A percentile compares a stretch with the other conserved stretches of the same genome.
These are phyloP conservation scores for Nakaseomyces bracarensis DNA, from an alignment of 1,139 yeast species.

Conservation along the genomic window DNA sequence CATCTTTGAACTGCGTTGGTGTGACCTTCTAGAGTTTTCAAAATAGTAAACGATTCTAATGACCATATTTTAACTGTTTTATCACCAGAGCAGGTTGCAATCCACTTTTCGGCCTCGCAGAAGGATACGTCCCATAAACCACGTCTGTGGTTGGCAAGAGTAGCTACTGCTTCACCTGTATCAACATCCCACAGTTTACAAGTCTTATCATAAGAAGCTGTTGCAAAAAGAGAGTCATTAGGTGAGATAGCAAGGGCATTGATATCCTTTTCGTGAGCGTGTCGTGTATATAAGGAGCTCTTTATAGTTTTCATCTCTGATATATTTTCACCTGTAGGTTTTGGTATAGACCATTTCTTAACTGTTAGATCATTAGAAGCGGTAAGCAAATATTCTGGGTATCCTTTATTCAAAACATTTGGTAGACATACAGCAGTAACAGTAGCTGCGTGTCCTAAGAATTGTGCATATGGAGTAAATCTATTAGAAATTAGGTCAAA, in stretches of 20 bases:
- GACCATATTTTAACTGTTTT: constrained; percentile 88
- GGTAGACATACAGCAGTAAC: constrained; percentile 79
- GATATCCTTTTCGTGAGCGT: constrained; percentile 95
- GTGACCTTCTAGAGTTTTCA: constrained; percentile 87
- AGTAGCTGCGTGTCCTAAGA: constrained; percentile 80
- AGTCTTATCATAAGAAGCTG: constrained; percentile 92
- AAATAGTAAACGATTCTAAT: constrained; percentile 62
- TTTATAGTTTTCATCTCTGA: constrained; percentile 33
- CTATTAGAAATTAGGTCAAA: constrained; percentile 36
- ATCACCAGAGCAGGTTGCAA: constrained; percentile 84
- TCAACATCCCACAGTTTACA: constrained; percentile 83
- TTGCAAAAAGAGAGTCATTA: constrained; percentile 77
- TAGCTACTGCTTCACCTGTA: constrained; percentile 76
- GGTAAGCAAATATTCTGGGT: constrained; percentile 70
- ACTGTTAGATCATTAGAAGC: constrained; percentile 87
- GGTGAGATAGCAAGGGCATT: constrained; percentile 84
- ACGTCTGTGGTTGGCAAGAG: constrained; percentile 81
- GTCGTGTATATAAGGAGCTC: constrained; percentile 74
- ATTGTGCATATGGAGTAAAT: constrained; percentile 52
- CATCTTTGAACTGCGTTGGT: constrained; percentile 85
- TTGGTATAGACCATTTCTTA: constrained; percentile 78
- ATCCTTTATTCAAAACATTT: constrained; percentile 40
- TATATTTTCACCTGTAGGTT: constrained; percentile 19
- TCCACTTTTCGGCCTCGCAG: constrained; percentile 64
- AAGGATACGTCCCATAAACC: constrained; percentile 91